Conservation (phyloP, 164 flowering plant species). For the Berberis thunbergii region DNA sequence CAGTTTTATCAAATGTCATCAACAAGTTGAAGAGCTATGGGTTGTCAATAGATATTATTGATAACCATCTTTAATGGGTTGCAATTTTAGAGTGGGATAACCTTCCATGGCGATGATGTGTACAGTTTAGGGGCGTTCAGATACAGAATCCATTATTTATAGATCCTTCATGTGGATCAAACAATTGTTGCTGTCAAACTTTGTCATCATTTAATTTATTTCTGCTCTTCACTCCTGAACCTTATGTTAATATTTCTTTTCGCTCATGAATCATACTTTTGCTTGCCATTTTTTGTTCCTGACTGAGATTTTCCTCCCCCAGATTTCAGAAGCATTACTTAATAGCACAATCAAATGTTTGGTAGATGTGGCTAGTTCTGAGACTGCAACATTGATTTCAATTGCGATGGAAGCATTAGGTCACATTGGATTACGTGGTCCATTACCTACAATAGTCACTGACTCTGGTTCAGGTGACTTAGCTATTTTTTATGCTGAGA, state of each 20-base stretch:
- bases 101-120: too few relatives aligned
- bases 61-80: too few relatives aligned
- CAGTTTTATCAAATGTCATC: background rate
- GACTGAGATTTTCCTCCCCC: slow-evolving; percentile 1
- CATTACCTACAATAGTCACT: slow-evolving; percentile 47
- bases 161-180: too few relatives aligned
- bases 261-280: background rate
- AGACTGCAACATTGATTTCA: slow-evolving; percentile 62
- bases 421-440: slow-evolving; percentile 75
- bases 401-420: slow-evolving; percentile 89
- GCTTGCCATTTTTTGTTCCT: background rate
- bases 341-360: slow-evolving; percentile 47
- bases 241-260: background rate
- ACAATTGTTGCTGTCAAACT: too few relatives aligned
- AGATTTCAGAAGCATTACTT: slow-evolving; percentile 48
- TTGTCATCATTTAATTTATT: too few relatives aligned
- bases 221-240: too few relatives aligned
- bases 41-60: too few relatives aligned
- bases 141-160: too few relatives aligned
- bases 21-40: too few relatives aligned
- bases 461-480: slow-evolving; percentile 51
- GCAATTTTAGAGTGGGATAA: too few relatives aligned
- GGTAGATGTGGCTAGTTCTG: slow-evolving; percentile 55
- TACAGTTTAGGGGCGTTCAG: too few relatives aligned
- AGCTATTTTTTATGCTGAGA: background rate